Evolutionary conservation across 2,329 filamentous ascomycete species (phyloP).

Genomic region (Colletotrichum sp.): DNA sequence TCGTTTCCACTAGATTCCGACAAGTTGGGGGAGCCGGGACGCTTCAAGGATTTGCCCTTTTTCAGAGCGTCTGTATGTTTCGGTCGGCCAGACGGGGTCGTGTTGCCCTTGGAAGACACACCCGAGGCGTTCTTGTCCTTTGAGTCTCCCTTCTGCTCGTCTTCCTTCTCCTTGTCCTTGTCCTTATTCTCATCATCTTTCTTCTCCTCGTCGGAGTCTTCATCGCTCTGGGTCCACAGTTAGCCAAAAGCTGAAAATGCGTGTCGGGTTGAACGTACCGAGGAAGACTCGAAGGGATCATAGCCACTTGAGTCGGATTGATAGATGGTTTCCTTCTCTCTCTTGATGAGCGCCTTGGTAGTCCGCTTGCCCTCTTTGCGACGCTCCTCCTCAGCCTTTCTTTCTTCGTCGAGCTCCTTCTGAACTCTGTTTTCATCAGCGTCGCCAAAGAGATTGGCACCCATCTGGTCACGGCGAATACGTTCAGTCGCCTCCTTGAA

Average conservation of each 20-base stretch:
- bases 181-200: conserved; percentile 56
- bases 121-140: conserved; percentile 59
- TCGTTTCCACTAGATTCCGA: conserved; percentile 95
- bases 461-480: conserved; percentile 82
- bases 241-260: conserved; percentile 10
- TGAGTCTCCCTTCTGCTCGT: conserved; percentile 64
- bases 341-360: conserved; percentile 81
- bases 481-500: conserved; percentile 73
- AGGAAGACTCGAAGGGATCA: conserved; percentile 40
- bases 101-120: conserved; percentile 72
- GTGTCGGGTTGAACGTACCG: conserved; percentile 27
- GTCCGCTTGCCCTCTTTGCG: conserved; percentile 78
- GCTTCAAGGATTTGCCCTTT: conserved; percentile 73
- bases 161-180: conserved; percentile 67
- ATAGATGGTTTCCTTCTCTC: conserved; percentile 88
- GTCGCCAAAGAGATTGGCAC: conserved; percentile 81
- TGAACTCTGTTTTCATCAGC: conserved; percentile 75
- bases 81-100: conserved; percentile 55
- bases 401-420: conserved; percentile 72
- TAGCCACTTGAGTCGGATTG: conserved; percentile 68
- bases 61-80: conserved; percentile 51
- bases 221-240: conserved; percentile 49
- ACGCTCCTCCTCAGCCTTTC: conserved; percentile 70
- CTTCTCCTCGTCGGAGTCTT: conserved; percentile 43
- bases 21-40: conserved; percentile 82